phyloP scores from a whole-genome alignment of 176 grass and related monocot genomes.

The Oryza glumipatula region DNA sequence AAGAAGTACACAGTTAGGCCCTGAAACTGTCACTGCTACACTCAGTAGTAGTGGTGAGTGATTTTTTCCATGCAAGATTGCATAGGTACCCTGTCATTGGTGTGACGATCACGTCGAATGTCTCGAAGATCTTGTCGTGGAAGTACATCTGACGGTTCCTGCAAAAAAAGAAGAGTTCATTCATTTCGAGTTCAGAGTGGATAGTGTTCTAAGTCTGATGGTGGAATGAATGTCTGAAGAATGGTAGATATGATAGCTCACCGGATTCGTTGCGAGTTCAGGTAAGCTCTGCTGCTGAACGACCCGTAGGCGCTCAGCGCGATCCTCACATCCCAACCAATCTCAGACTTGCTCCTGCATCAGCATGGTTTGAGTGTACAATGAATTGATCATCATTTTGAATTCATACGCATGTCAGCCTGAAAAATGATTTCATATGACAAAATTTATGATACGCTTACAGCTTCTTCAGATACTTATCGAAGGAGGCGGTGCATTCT shows the following conservation, averaged over 20 bases:
- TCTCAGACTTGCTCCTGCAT: slow-evolving; percentile 55
- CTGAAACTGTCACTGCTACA: not conserved
- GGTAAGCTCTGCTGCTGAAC: slow-evolving; percentile 79
- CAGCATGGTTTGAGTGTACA: not conserved
- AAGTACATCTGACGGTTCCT: slow-evolving; percentile 87
- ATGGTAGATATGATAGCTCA: not conserved
- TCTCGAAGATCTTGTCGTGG: slow-evolving; percentile 75
- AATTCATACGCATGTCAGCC: too few relatives aligned
- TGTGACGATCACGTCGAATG: slow-evolving; percentile 75
- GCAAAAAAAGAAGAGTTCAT: not conserved
- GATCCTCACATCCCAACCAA: slow-evolving; percentile 84
- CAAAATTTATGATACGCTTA: slow-evolving; percentile 22
- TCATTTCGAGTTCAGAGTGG: not conserved
- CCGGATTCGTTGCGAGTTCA: slow-evolving; percentile 83
- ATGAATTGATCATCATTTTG: too few relatives aligned
- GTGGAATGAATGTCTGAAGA: not conserved
- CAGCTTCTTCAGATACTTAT: slow-evolving; percentile 61
- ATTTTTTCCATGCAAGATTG: not conserved
- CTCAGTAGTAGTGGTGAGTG: not conserved
- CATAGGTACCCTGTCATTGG: slow-evolving; percentile 51
- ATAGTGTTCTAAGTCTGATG: not conserved
- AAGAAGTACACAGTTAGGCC: not conserved
- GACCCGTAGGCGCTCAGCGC: slow-evolving; percentile 72
- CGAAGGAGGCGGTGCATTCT: slow-evolving; percentile 80
- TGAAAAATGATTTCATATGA: too few relatives aligned